Evolutionary conservation across 1,284 basidiomycete genomes (phyloP), one percentile per base, ranked within the genome.

Genomic region (Ustilago esculenta): DNA sequence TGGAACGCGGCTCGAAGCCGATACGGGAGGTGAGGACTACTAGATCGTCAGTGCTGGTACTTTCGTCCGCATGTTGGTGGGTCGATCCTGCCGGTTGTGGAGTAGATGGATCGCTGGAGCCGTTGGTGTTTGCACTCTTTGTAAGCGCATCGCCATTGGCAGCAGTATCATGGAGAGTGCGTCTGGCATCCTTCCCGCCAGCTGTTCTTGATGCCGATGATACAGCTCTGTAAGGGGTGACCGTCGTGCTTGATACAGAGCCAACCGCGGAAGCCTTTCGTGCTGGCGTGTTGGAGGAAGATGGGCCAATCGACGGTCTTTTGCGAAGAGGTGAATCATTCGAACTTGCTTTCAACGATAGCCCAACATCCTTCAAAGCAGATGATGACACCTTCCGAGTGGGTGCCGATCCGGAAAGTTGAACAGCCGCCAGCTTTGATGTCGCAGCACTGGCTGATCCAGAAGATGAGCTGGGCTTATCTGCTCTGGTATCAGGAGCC

Each of bases 1-100:
- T 50, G 35, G 37, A 17, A 27, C 69, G 61, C 9, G 65, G 48
- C 54, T 72, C 66, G 21, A 64, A 60, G 35, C 72, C 75, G 17
- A 75, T 72, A 25, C 61, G 56, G 18, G 42, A 40, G 21, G 51
- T 44, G 35, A 55, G 59, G 11, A 34, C 18, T 3, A 33, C 29
- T 7, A 33, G 37, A 33, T 60, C 56, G 9, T 67, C 52, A 7
- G 56, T 55, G 29, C 52, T 52, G 18, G 43, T 67, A 25, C 56
- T 60, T 30, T 55, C 52, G 41, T 59, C 56, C 4, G 4, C 3
- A 17, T 57, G 53, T 11, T 2, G 14, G 1, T 43, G 27, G 3
- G 56, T 47, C 12, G 46, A 15, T 24, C 11, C 23, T 29, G 46
- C 18, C 2, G 17, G 5, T 41, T 29, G 5, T 5, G 20, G 17